phyloP scores from a whole-genome alignment of 2,329 filamentous ascomycete genomes.

The Aspergillus pseudoterreus region DNA sequence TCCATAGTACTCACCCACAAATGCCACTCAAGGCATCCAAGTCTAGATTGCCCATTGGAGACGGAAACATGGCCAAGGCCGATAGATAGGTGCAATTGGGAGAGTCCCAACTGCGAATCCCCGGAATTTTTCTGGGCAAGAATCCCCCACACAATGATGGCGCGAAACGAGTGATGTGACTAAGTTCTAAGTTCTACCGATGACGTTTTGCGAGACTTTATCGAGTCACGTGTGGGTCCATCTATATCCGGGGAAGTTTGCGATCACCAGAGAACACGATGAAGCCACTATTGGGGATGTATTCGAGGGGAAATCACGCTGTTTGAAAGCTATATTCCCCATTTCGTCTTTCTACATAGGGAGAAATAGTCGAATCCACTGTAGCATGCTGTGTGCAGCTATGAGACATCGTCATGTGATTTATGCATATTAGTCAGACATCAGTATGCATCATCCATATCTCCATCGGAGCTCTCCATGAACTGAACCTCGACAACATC shows the following conservation, averaged over 20 bases:
- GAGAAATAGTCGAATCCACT: neutral
- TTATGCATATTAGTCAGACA: neutral
- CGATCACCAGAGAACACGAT: neutral
- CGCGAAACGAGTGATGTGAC: neutral
- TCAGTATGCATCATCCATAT: neutral
- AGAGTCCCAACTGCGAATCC: neutral
- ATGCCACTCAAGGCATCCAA: constrained; percentile 91
- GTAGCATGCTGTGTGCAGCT: neutral
- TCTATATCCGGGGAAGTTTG: neutral
- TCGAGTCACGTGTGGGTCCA: constrained; percentile 3
- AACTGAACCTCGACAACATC: neutral
- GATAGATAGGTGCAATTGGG: constrained; percentile 5
- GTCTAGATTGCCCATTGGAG: constrained; percentile 60
- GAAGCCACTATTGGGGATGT: neutral
- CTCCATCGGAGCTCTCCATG: neutral
- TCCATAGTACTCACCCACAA: constrained; percentile 60
- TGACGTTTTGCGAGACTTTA: constrained; percentile 5
- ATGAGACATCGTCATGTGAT: neutral
- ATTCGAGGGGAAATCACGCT: neutral
- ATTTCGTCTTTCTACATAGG: too few relatives aligned
- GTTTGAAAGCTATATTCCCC: neutral
- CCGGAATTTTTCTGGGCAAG: neutral
- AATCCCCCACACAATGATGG: neutral
- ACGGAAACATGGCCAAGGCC: constrained; percentile 33
- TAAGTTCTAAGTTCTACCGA: neutral